Conservation (phyloP, 441 rosid species). For the Geranium incanum region DNA sequence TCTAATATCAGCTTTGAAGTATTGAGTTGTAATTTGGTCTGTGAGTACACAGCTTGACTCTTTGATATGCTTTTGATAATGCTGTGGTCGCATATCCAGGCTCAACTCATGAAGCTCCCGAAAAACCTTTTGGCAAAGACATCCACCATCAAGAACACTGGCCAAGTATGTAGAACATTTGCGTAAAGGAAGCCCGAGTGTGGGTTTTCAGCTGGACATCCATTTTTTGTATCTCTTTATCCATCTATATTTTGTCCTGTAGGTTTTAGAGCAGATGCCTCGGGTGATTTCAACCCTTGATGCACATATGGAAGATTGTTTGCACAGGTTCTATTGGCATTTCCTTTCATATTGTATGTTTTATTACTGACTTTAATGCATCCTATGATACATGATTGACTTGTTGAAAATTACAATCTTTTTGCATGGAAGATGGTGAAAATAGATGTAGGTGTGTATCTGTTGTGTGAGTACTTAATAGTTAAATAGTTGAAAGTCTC, state of each 20-base stretch:
- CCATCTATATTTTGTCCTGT: conserved; percentile 13
- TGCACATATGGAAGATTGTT: conserved; percentile 52
- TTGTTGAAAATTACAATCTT: not conserved
- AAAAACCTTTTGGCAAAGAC: conserved; percentile 51
- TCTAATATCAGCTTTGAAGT: not conserved
- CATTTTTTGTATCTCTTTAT: not conserved
- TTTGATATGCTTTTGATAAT: not conserved
- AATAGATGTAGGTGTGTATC: not conserved
- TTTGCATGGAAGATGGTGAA: not conserved
- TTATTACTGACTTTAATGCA: not conserved
- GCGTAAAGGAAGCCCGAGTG: not conserved
- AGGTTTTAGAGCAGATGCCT: conserved; percentile 60
- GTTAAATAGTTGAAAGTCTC: not conserved
- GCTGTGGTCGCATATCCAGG: conserved; percentile 27
- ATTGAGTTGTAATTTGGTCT: not conserved
- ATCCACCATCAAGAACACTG: conserved; percentile 47
- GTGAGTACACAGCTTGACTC: not conserved
- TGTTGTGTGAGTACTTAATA: not conserved
- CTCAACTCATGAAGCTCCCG: conserved; percentile 47
- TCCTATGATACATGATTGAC: conserved; percentile 2
- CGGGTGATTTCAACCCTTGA: conserved; percentile 47
- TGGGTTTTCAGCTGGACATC: not conserved
- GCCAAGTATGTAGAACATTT: conserved; percentile 33
- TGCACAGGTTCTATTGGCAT: conserved; percentile 37
- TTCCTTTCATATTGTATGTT: not conserved